Evolutionary conservation across 2,329 filamentous ascomycete genomes (phyloP).

Genomic region (Karstenula rhodostoma): DNA sequence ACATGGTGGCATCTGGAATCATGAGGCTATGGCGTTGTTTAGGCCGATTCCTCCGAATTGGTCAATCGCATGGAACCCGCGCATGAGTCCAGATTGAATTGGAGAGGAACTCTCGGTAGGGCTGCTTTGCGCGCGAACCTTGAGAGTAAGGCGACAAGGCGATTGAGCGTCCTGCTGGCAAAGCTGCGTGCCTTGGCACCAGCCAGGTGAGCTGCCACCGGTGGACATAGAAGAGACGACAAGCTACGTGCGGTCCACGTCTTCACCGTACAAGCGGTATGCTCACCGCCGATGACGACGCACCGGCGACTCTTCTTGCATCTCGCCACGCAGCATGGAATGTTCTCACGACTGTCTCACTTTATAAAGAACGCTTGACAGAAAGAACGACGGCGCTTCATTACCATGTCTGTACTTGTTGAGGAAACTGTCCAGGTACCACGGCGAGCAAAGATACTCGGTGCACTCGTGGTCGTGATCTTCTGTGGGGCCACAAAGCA

Average conservation of each 20-base stretch:
- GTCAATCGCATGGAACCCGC: background rate
- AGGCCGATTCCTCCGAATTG: background rate
- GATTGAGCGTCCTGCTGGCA: background rate
- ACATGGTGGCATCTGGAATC: background rate
- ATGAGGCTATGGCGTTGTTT: background rate
- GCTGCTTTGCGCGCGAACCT: background rate
- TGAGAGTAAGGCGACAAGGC: constrained; percentile 5
- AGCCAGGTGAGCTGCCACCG: constrained; percentile 7
- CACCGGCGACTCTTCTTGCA: background rate
- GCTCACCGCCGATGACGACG: constrained; percentile 5
- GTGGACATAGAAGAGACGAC: background rate
- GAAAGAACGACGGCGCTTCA: background rate
- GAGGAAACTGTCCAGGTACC: background rate
- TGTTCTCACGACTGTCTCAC: background rate
- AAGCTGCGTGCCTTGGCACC: background rate
- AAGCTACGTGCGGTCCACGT: constrained; percentile 4
- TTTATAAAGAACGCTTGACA: background rate
- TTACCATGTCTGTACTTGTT: background rate
- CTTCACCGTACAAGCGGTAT: constrained; percentile 5
- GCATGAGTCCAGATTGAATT: background rate
- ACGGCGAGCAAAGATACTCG: background rate
- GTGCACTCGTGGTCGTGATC: background rate
- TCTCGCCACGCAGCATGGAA: background rate
- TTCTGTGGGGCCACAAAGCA: background rate
- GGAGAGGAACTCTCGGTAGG: background rate